These are phyloP conservation scores for Dalbergia oliveri DNA, from an alignment of 306 rosid species.

Conservation along the genomic window DNA sequence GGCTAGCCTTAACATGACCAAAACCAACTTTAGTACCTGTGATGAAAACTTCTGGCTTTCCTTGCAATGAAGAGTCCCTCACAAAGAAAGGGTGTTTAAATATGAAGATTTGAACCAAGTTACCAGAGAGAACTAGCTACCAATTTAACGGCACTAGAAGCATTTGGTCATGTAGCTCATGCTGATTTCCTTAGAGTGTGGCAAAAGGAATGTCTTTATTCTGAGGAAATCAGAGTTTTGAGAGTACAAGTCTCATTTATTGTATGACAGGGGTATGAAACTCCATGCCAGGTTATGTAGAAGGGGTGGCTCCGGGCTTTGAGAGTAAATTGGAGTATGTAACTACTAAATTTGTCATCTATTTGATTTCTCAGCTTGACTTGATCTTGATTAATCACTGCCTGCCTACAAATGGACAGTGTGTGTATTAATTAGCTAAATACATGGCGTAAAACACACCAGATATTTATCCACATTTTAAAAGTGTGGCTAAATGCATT, in stretches of 20 bases:
- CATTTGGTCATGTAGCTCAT: slow-evolving; percentile 18
- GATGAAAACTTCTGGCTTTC: slow-evolving; percentile 8
- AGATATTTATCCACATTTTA: no score
- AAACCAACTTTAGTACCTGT: slow-evolving; percentile 39
- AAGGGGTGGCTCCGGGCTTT: slow-evolving; percentile 50
- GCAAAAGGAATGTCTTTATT: slow-evolving; percentile 45
- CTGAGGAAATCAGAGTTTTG: slow-evolving; percentile 43
- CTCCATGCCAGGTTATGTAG: slow-evolving; percentile 43
- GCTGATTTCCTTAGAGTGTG: slow-evolving; percentile 48
- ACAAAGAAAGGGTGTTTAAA: neutral
- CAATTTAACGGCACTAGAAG: slow-evolving; percentile 26
- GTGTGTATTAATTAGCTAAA: neutral
- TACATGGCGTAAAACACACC: no score
- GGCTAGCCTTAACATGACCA: slow-evolving; percentile 5
- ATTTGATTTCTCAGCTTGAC: slow-evolving; percentile 59
- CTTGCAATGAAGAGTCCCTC: slow-evolving; percentile 1
- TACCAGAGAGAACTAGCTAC: neutral
- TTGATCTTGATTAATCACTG: slow-evolving; percentile 36
- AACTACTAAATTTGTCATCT: slow-evolving; percentile 37
- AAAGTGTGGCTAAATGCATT: no score
- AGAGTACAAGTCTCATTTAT: slow-evolving; percentile 41
- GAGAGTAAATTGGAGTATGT: slow-evolving; percentile 19
- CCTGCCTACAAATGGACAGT: slow-evolving; percentile 40
- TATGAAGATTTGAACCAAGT: neutral
- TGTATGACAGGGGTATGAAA: slow-evolving; percentile 55